Evolutionary conservation across 1,284 basidiomycete genomes (phyloP).

Genomic region (Trametes sp.): DNA sequence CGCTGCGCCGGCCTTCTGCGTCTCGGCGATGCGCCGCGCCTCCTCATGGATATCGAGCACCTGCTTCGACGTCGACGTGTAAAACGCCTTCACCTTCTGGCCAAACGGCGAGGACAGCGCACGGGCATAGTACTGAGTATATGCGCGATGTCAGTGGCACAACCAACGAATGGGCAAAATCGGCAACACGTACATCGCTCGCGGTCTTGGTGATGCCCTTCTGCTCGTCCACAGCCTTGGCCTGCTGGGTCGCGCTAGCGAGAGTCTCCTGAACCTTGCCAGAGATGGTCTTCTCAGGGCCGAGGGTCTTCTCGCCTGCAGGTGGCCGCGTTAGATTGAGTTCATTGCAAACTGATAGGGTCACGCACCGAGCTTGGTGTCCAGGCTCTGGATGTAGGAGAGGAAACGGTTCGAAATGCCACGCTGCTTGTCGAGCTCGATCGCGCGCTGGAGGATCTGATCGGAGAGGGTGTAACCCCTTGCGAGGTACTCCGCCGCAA

Average conservation of each 20-base stretch:
- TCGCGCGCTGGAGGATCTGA: constrained; percentile 81
- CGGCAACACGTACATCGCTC: constrained; percentile 57
- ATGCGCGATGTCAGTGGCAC: neutral
- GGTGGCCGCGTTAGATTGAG: neutral
- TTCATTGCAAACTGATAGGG: neutral
- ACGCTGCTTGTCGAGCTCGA: constrained; percentile 85
- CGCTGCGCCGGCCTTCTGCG: constrained; percentile 53
- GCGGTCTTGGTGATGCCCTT: constrained; percentile 78
- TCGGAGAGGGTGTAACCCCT: constrained; percentile 87
- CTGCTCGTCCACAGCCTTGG: constrained; percentile 81
- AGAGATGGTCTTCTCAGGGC: constrained; percentile 79
- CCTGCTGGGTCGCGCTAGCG: constrained; percentile 66
- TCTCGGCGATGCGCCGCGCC: constrained; percentile 75
- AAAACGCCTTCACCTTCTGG: constrained; percentile 78
- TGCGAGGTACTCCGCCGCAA: constrained; percentile 91
- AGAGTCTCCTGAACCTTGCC: constrained; percentile 73
- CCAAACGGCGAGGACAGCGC: constrained; percentile 81
- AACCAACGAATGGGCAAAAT: too few relatives aligned
- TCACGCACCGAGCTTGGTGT: constrained; percentile 67
- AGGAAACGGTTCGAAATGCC: constrained; percentile 90
- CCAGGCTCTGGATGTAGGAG: constrained; percentile 75
- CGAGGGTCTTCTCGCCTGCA: constrained; percentile 58
- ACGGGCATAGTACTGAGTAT: constrained; percentile 75
- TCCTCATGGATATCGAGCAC: constrained; percentile 89
- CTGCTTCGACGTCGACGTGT: constrained; percentile 84